Percentiles rank a stretch among this genome's conserved stretches.
phyloP scores from a whole-genome alignment of 495 filamentous ascomycete species.

The Pyrenula aspistea region DNA sequence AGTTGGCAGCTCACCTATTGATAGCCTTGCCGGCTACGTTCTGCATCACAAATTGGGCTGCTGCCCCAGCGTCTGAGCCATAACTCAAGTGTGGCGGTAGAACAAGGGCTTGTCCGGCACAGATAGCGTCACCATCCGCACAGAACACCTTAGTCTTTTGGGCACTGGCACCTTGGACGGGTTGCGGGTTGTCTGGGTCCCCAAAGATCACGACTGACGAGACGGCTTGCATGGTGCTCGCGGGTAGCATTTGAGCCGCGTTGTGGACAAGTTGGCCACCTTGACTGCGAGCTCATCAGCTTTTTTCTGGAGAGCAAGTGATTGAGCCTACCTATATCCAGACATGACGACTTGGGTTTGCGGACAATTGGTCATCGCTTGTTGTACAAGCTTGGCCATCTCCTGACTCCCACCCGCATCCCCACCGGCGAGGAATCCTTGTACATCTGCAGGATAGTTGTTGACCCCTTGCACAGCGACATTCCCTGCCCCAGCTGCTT shows the following conservation, averaged over 20 bases:
- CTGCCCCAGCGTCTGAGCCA: constrained; percentile 7
- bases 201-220: constrained; percentile 22
- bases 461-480: constrained; percentile 29
- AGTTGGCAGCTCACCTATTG: not conserved
- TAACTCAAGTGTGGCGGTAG: constrained; percentile 17
- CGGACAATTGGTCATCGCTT: not conserved
- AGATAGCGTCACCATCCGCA: constrained; percentile 22
- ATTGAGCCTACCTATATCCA: constrained; percentile 7
- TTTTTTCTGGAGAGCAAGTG: constrained; percentile 16
- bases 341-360: not conserved
- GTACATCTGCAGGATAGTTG: constrained; percentile 19
- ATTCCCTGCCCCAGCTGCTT: constrained; percentile 13
- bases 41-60: constrained; percentile 6
- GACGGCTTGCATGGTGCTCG: constrained; percentile 11
- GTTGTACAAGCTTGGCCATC: constrained; percentile 8
- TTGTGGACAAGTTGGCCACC: constrained; percentile 21
- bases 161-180: constrained; percentile 6
- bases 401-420: constrained; percentile 14
- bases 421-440: constrained; percentile 23
- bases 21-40: not conserved
- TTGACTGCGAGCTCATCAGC: constrained; percentile 14
- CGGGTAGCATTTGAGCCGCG: constrained; percentile 13
- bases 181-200: constrained; percentile 17
- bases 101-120: constrained; percentile 15
- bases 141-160: constrained; percentile 10